Conservation (phyloP, 2,329 filamentous ascomycete species). For the Pseudocercospora musae region DNA sequence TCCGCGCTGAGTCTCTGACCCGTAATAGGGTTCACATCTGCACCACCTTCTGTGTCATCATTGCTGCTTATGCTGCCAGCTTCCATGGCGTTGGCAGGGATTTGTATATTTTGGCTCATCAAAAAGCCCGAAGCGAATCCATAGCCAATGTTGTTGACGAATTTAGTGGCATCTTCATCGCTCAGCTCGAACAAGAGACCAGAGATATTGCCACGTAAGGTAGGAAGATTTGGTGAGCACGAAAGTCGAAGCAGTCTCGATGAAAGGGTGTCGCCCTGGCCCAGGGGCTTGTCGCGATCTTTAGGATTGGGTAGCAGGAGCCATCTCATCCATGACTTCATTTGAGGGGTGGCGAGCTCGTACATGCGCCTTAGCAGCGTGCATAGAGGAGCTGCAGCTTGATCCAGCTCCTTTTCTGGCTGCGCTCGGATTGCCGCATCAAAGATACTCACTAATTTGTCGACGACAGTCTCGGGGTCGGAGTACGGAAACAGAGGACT, state of each 20-base stretch:
- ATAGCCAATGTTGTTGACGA: conserved; percentile 90
- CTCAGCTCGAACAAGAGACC: conserved; percentile 84
- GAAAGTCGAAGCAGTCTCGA: conserved; percentile 75
- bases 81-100: conserved; percentile 65
- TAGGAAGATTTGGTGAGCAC: conserved; percentile 67
- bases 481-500: conserved; percentile 64
- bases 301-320: conserved; percentile 71
- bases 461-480: conserved; percentile 58
- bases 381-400: conserved; percentile 51
- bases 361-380: conserved; percentile 73
- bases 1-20: conserved; percentile 61
- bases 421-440: conserved; percentile 64
- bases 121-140: conserved; percentile 90
- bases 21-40: conserved; percentile 74
- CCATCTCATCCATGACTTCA: conserved; percentile 61
- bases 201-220: conserved; percentile 70
- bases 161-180: conserved; percentile 70
- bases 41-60: conserved; percentile 30
- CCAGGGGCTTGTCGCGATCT: conserved; percentile 75
- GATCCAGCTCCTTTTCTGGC: conserved; percentile 67
- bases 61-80: conserved; percentile 42
- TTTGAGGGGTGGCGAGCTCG: conserved; percentile 64
- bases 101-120: conserved; percentile 74
- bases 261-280: conserved; percentile 69
- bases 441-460: conserved; percentile 68